Percentiles rank a stretch among this genome's conserved stretches.
phyloP scores from a whole-genome alignment of 1,284 basidiomycete species.

The Leucoagaricus sp. region DNA sequence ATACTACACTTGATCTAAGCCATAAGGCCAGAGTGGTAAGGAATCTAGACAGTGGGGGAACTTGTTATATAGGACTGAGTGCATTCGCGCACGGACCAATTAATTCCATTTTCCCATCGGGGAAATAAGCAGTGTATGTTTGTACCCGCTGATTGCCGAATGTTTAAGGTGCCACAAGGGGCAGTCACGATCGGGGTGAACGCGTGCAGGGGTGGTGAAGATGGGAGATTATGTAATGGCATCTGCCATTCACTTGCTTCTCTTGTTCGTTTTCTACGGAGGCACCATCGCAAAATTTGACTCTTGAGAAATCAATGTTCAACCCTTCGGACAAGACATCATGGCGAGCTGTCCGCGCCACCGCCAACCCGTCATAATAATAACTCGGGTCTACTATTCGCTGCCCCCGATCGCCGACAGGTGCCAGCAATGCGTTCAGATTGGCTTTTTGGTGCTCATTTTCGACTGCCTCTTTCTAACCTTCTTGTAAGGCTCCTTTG shows the following conservation, averaged over 20 bases:
- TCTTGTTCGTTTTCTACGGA: neutral
- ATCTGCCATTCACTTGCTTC: slow-evolving; percentile 4
- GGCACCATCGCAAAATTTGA: neutral
- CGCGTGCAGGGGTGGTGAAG: neutral
- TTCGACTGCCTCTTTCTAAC: neutral
- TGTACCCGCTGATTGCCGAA: no score
- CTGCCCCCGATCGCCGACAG: neutral
- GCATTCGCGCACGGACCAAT: slow-evolving; percentile 19
- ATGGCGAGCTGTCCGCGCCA: neutral
- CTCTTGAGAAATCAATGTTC: neutral
- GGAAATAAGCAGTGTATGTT: no score
- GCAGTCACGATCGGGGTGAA: no score
- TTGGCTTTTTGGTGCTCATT: neutral
- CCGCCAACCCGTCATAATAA: neutral
- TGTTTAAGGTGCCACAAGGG: no score
- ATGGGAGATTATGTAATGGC: neutral
- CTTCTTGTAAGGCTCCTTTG: neutral
- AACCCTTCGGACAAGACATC: neutral
- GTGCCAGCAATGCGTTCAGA: neutral
- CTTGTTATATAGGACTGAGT: slow-evolving; percentile 16
- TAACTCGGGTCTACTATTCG: slow-evolving; percentile 10
- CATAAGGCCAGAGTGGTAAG: slow-evolving; percentile 83
- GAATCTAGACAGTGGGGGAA: slow-evolving; percentile 16
- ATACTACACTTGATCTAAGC: slow-evolving; percentile 98
- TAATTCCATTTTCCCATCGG: no score